Percentiles rank a stretch among this genome's conserved stretches.
phyloP scores from a whole-genome alignment of 202 grass and related monocot genomes.

The Elaeis oleifera region DNA sequence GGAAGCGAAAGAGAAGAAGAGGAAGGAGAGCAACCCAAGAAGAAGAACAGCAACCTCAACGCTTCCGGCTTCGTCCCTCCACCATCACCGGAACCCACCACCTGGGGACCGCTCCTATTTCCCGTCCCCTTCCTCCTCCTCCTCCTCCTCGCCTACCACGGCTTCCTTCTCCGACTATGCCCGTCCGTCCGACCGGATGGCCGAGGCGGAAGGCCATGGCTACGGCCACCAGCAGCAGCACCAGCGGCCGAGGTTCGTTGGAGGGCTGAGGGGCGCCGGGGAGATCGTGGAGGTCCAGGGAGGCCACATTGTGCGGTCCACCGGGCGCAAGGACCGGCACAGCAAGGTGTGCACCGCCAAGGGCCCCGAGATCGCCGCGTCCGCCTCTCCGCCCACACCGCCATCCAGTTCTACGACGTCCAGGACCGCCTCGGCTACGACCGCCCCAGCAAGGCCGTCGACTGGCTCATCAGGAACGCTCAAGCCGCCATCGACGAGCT shows the following conservation, averaged over 20 bases:
- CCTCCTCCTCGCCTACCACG: slow-evolving; percentile 21
- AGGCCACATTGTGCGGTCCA: slow-evolving; percentile 5
- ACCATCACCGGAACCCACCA: slow-evolving; percentile 16
- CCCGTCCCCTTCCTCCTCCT: slow-evolving; percentile 35
- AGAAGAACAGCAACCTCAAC: not conserved
- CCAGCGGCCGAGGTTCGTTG: not conserved
- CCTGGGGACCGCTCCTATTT: slow-evolving; percentile 39
- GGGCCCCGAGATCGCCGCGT: slow-evolving; percentile 20
- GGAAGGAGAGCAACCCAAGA: not conserved
- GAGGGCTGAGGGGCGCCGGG: not conserved
- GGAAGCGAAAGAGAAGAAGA: not conserved
- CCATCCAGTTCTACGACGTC: slow-evolving; percentile 35
- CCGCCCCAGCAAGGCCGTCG: slow-evolving; percentile 28
- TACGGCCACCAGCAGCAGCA: not conserved
- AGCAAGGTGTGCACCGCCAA: slow-evolving; percentile 7
- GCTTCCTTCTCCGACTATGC: slow-evolving; percentile 68
- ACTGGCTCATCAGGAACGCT: slow-evolving; percentile 28
- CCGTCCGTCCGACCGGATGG: not conserved
- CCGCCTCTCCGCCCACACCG: slow-evolving; percentile 25
- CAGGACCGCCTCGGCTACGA: slow-evolving; percentile 29
- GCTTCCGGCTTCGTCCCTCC: not conserved
- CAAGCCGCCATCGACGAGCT: slow-evolving; percentile 21
- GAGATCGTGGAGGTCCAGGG: not conserved
- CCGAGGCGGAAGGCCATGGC: not conserved
- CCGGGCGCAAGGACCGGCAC: slow-evolving; percentile 6